Conservation (phyloP, 441 rosid species). For the Brassica hybrid region DNA sequence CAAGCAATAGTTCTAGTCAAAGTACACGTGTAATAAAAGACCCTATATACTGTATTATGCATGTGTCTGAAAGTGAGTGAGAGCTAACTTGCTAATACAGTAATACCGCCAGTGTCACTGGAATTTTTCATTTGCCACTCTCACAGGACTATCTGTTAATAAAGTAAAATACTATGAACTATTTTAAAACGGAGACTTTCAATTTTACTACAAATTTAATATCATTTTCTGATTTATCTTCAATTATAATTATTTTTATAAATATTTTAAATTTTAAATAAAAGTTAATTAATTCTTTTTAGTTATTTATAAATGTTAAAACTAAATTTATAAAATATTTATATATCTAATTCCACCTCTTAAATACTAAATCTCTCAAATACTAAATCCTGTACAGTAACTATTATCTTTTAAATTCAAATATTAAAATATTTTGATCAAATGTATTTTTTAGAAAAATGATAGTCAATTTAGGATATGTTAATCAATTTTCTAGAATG, state of each 20-base stretch:
- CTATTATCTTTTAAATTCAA: too few relatives aligned
- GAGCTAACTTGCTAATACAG: conserved; percentile 17
- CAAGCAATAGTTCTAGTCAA: conserved; percentile 29
- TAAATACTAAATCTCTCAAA: too few relatives aligned
- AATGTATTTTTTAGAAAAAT: neutral
- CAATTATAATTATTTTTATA: neutral
- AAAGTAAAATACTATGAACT: too few relatives aligned
- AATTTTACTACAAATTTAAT: too few relatives aligned
- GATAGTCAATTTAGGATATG: neutral
- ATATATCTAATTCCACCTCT: neutral
- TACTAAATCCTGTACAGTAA: neutral
- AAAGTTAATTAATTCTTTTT: too few relatives aligned
- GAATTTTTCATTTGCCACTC: neutral
- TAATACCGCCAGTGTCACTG: conserved; percentile 19
- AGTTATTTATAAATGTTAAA: too few relatives aligned
- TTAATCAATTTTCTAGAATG: neutral
- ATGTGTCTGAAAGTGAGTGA: conserved; percentile 26
- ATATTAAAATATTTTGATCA: too few relatives aligned
- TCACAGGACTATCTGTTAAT: neutral
- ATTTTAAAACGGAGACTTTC: neutral
- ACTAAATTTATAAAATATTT: too few relatives aligned
- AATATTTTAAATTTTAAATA: too few relatives aligned
- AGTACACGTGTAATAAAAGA: conserved; percentile 18
- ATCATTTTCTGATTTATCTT: too few relatives aligned
- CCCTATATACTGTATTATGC: neutral